Base-by-base conservation (phyloP, 2,329 filamentous ascomycete genomes). In the Stemphylium beticola region DNA sequence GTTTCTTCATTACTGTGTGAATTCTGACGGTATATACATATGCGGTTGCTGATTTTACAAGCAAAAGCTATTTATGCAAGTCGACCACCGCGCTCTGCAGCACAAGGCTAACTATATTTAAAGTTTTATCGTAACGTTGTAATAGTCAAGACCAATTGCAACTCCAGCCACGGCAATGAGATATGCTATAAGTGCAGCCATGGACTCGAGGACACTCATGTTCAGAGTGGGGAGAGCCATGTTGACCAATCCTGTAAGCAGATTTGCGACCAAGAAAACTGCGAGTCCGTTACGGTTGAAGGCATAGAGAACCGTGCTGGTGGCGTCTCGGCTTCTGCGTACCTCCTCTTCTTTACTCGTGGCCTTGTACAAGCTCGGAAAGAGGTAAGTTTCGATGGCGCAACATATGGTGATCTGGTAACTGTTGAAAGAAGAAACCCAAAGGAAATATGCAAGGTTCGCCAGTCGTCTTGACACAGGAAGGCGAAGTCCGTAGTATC, bases 401-500 rank as follows among this genome's bases (percentile, higher is more conserved):
- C 87, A 92, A 74, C 93, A 96, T 1, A 88, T 82, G 7, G 91
- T 79, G 9, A 99, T 80, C 72, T 96, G 92, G n/a, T 83, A 81
- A 57, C 85, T 88, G 78, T 98, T 99, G 81, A 95, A 97, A 2
- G 91, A 88, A n/a, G 87, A 84, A 7, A 96, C 89, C 92, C 93
- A 98, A 39, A 96, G 81, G 38, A 98, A 84, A 73, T 99, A 99
- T 0, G 95, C 92, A 58, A 97, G 82, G 68, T 99, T 99, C 8
- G 93, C 95, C 53, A 98, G 80, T 0, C 95, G 88, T 17, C 95
- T 88, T 5, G 95, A 98, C 7, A 97, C 92, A 12, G 82, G 82
- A 31, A 92, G 66, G 3, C 69, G 58, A 10, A 74, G 82, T 5
- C 92, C 92, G 61, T 89, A 88, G 68, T 88, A 88, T 65, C 83